Conservation (phyloP, 1,284 basidiomycete genomes). For the Tilletia horrida region DNA sequence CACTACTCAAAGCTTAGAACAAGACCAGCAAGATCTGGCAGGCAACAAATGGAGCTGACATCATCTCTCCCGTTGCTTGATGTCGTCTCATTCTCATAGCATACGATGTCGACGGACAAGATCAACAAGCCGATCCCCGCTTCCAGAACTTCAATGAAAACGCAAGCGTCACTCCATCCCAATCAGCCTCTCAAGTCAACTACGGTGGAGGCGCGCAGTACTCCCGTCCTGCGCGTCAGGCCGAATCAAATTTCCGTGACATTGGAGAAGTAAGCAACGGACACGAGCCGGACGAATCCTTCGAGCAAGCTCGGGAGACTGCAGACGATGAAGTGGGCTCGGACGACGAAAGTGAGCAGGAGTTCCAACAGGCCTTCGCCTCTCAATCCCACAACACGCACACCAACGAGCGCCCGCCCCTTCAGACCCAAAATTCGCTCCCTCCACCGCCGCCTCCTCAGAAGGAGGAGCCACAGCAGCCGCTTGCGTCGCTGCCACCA, state of each 20-base stretch:
- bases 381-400: slow-evolving; percentile 14
- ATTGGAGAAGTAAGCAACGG: slow-evolving; percentile 30
- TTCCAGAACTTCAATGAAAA: slow-evolving; percentile 31
- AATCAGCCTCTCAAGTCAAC: slow-evolving; percentile 55
- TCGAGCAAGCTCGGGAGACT: not conserved
- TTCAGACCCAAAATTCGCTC: slow-evolving; percentile 10
- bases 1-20: not conserved
- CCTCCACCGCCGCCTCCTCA: slow-evolving; percentile 23
- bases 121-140: not conserved
- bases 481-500: slow-evolving; percentile 30
- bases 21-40: too few relatives aligned
- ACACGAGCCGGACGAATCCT: not conserved
- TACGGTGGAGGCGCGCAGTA: slow-evolving; percentile 29
- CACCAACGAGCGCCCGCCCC: not conserved
- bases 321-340: slow-evolving; percentile 31
- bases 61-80: not conserved
- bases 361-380: slow-evolving; percentile 36
- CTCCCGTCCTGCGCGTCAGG: slow-evolving; percentile 27
- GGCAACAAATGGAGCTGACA: not conserved
- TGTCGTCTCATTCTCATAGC: not conserved
- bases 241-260: slow-evolving; percentile 33
- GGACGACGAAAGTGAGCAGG: slow-evolving; percentile 38
- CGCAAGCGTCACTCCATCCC: slow-evolving; percentile 54
- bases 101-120: slow-evolving; percentile 10
- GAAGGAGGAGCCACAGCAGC: slow-evolving; percentile 11